Percentiles rank a stretch among this genome's conserved stretches.
These are phyloP conservation scores for Leccinum longicurvipes DNA, from an alignment of 768 basidiomycete genomes.

Conservation along the genomic window DNA sequence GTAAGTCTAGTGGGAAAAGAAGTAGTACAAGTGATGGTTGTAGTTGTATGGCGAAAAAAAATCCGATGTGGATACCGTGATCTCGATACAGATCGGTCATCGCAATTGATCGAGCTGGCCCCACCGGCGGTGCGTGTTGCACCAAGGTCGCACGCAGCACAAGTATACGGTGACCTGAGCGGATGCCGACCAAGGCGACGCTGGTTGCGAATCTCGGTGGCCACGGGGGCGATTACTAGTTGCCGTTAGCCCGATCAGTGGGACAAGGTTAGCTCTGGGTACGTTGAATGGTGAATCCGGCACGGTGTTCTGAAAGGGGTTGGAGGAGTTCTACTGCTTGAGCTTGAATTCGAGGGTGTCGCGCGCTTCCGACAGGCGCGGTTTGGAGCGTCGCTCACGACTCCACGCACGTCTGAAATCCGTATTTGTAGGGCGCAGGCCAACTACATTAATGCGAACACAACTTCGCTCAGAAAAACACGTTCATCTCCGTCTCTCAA, in stretches of 20 bases:
- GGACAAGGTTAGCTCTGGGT: constrained; percentile 33
- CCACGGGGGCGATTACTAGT: background rate
- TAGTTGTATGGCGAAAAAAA: constrained; percentile 4
- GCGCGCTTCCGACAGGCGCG: constrained; percentile 19
- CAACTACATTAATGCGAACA: constrained; percentile 9
- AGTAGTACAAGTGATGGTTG: constrained; percentile 7
- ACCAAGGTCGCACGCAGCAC: constrained; percentile 1
- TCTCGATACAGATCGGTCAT: background rate
- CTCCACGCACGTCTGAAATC: constrained; percentile 6
- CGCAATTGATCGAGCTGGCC: background rate
- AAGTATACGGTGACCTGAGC: constrained; percentile 21
- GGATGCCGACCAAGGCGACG: constrained; percentile 7
- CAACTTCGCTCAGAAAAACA: constrained; percentile 13
- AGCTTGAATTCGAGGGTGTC: background rate
- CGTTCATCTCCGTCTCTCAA: constrained; percentile 26
- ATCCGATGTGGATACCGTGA: constrained; percentile 5
- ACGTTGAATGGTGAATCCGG: constrained; percentile 21
- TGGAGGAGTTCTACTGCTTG: background rate
- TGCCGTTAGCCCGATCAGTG: constrained; percentile 19
- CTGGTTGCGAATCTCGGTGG: constrained; percentile 7
- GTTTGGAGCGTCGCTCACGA: constrained; percentile 2
- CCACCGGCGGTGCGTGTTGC: background rate
- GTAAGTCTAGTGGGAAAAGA: constrained; percentile 1
- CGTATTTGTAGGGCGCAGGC: constrained; percentile 20
- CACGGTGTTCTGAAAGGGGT: constrained; percentile 16